These are phyloP conservation scores for Quercus alba DNA, from an alignment of 306 rosid species.

Conservation along the genomic window DNA sequence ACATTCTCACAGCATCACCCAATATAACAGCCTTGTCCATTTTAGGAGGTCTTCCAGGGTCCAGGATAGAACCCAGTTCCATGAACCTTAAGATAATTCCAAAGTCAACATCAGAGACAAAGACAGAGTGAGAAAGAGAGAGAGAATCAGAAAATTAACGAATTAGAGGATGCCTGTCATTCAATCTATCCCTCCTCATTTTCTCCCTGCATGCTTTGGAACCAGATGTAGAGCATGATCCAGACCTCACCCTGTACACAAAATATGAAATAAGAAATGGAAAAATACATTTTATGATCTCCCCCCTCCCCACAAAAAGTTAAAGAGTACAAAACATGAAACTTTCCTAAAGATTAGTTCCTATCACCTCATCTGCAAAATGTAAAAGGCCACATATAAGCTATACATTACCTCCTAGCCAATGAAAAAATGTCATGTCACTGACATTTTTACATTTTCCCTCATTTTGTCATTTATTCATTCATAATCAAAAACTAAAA, in stretches of 20 bases:
- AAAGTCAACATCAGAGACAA: slow-evolving; percentile 34
- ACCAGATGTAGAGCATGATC: slow-evolving; percentile 48
- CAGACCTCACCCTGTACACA: slow-evolving; percentile 53
- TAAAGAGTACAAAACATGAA: too few relatives aligned
- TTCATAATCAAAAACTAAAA: too few relatives aligned
- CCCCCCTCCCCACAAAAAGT: too few relatives aligned
- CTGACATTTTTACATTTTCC: too few relatives aligned
- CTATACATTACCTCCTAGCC: too few relatives aligned
- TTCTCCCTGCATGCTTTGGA: slow-evolving; percentile 92
- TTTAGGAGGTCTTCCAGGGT: slow-evolving; percentile 76
- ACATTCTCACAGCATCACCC: slow-evolving; percentile 66
- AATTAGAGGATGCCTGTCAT: slow-evolving; percentile 64
- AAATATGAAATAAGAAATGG: background rate
- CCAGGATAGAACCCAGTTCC: slow-evolving; percentile 77
- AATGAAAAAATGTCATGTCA: too few relatives aligned
- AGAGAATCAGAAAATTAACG: slow-evolving; percentile 5
- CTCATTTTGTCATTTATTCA: too few relatives aligned
- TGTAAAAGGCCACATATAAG: too few relatives aligned
- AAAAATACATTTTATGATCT: background rate
- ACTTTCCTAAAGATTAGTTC: too few relatives aligned
- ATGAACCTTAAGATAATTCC: slow-evolving; percentile 55
- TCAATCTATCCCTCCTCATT: slow-evolving; percentile 78
- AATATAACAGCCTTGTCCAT: slow-evolving; percentile 72
- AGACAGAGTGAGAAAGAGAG: slow-evolving; percentile 18
- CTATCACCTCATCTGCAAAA: too few relatives aligned